Evolutionary conservation across 495 filamentous ascomycete genomes (phyloP), one percentile per base, ranked within the genome.

Genomic region (Elasticomyces elasticus): DNA sequence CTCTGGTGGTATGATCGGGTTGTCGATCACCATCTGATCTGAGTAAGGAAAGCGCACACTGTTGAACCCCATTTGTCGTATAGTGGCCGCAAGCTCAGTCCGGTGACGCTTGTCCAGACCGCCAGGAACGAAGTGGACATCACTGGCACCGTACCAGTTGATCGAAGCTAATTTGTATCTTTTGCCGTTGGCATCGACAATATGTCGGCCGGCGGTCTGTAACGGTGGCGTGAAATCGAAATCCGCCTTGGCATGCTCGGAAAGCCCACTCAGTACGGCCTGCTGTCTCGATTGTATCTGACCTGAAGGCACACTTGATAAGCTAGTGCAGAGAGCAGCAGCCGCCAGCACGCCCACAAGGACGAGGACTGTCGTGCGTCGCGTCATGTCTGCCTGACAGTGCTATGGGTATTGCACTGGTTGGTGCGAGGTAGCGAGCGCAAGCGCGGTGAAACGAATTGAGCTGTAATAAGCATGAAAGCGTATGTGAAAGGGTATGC

Each of bases 111-210:
- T 60, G 38, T 83, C 78, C 31, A 83, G 69, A 9, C 79, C 79
- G 13, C 76, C 75, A 5, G 82, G 76, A n/a, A 82, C 72, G 63
- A 76, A 81, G 23, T 76, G 62, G 66, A 78, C 73, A 55, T 83
- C 79, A 55, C 74, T 78, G 11, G 71, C 79, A 17, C 79, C 79
- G 60, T 82, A 83, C 79, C 79, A 83, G 63, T 83, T 83, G 60
- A 83, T 67, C 24, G 73, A 76, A 15, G 76, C 68, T 12, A 83
- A 70, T 63, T 79, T 79, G 62, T 77, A 74, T 26, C 75, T 70
- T 30, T 67, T 65, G 24, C 71, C 74, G 6, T 68, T 58, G 2
- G 72, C 62, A 63, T 83, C 79, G 27, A 80, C 68, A n/a, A 83
- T 69, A 52, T 81, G 59, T 23, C 79, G 70, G 5, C 78, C 78